Evolutionary conservation across 768 basidiomycete species (phyloP).

Genomic region (Rhizopogon vinicolor): DNA sequence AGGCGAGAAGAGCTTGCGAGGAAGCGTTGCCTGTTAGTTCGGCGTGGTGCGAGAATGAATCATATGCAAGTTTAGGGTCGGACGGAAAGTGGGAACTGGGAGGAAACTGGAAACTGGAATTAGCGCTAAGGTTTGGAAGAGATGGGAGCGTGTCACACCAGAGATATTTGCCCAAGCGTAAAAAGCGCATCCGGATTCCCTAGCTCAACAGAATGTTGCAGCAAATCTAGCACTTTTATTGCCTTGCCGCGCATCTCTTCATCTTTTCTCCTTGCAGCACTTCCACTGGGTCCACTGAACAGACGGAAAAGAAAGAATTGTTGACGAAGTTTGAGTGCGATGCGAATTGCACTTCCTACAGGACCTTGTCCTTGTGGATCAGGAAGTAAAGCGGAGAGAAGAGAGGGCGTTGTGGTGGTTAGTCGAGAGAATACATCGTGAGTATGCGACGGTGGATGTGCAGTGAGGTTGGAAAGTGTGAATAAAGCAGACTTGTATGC

Average conservation of each 20-base stretch:
- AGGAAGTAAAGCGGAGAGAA: slow-evolving; percentile 64
- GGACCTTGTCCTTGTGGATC: slow-evolving; percentile 76
- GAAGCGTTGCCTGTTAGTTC: slow-evolving; percentile 74
- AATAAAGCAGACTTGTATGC: slow-evolving; percentile 74
- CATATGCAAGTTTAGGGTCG: slow-evolving; percentile 59
- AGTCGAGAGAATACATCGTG: slow-evolving; percentile 40
- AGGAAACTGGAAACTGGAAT: slow-evolving; percentile 48
- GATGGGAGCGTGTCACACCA: slow-evolving; percentile 41
- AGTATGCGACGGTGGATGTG: slow-evolving; percentile 50
- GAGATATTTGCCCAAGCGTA: slow-evolving; percentile 58
- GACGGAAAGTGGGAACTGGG: slow-evolving; percentile 62
- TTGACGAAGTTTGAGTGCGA: slow-evolving; percentile 60
- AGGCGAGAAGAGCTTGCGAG: slow-evolving; percentile 81
- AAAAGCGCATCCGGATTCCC: slow-evolving; percentile 74
- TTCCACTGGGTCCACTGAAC: slow-evolving; percentile 35
- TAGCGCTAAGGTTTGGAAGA: background rate
- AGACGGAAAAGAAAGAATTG: slow-evolving; percentile 48
- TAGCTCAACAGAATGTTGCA: slow-evolving; percentile 77
- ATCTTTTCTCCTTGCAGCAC: slow-evolving; percentile 45
- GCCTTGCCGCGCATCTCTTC: slow-evolving; percentile 69
- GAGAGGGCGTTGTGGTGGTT: slow-evolving; percentile 40
- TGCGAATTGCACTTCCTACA: slow-evolving; percentile 63
- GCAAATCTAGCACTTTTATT: slow-evolving; percentile 75
- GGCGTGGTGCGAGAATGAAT: slow-evolving; percentile 62
- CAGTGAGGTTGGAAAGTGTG: slow-evolving; percentile 62